These are phyloP conservation scores for Capsicum chinense DNA, from an alignment of 257 asterid species.

Conservation along the genomic window DNA sequence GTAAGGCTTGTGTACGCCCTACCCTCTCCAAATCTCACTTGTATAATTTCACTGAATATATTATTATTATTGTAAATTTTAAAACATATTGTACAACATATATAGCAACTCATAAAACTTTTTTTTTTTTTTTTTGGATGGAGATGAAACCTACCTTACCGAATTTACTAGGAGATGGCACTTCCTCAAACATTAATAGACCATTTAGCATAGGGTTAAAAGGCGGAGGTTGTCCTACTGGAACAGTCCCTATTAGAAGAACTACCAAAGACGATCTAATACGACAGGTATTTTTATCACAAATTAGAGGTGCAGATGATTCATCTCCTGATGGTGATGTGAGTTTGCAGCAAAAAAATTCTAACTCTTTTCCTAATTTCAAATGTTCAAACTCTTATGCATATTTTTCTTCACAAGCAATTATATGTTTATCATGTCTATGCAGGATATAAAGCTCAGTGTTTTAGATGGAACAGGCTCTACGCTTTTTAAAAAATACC, in stretches of 20 bases:
- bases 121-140: not conserved
- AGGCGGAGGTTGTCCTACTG: too few species aligned
- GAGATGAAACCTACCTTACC: too few species aligned
- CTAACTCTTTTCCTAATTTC: not conserved
- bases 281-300: too few species aligned
- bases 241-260: too few species aligned
- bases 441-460: not conserved
- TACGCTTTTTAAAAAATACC: not conserved
- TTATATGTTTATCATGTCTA: not conserved
- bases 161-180: too few species aligned
- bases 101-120: not conserved
- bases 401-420: not conserved
- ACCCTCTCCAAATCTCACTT: too few species aligned
- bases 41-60: too few species aligned
- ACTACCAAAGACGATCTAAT: too few species aligned
- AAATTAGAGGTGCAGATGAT: not conserved
- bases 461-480: not conserved
- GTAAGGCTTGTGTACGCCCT: too few species aligned
- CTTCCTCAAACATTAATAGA: too few species aligned
- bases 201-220: too few species aligned
- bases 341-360: not conserved
- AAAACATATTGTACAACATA: not conserved
- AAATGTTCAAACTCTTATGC: not conserved
- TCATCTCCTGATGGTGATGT: not conserved
- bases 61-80: too few species aligned